phyloP scores from a whole-genome alignment of 495 filamentous ascomycete genomes.

The Aspergillus saccharolyticus region DNA sequence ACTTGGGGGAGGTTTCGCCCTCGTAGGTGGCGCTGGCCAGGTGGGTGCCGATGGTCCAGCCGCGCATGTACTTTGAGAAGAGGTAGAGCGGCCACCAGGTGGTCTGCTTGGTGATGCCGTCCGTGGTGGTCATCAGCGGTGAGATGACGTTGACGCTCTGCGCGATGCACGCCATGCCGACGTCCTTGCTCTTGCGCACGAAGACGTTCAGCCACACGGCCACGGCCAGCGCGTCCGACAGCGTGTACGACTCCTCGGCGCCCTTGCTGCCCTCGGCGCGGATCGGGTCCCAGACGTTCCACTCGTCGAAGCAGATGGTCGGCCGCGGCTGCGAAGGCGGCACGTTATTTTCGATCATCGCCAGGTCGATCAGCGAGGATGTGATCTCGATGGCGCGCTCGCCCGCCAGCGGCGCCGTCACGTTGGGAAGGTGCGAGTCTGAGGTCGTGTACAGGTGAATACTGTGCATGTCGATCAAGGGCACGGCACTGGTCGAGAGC shows the following conservation, averaged over 20 bases:
- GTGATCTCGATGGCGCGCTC: conserved; percentile 72
- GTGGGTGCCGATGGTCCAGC: conserved; percentile 58
- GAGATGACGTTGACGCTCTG: conserved; percentile 76
- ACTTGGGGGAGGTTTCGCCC: conserved; percentile 59
- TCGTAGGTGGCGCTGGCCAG: conserved; percentile 54
- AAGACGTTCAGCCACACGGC: conserved; percentile 74
- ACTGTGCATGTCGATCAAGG: conserved; percentile 64
- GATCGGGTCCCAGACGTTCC: conserved; percentile 79
- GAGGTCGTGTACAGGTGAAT: conserved; percentile 68
- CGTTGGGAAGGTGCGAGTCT: conserved; percentile 51
- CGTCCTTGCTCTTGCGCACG: conserved; percentile 62
- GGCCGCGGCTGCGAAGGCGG: conserved; percentile 50
- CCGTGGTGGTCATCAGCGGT: conserved; percentile 63
- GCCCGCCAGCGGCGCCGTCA: conserved; percentile 60
- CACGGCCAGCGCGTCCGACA: conserved; percentile 72
- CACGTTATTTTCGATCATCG: conserved; percentile 62
- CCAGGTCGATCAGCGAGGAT: conserved; percentile 64
- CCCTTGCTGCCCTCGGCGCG: conserved; percentile 65
- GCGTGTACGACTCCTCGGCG: conserved; percentile 66
- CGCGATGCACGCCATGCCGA: conserved; percentile 80
- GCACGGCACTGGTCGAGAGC: conserved; percentile 45
- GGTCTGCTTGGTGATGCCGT: conserved; percentile 63
- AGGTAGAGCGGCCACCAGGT: conserved; percentile 74
- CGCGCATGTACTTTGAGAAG: conserved; percentile 71
- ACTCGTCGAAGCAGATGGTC: conserved; percentile 79